These are phyloP conservation scores for Nakazawaea wyomingensis DNA, from an alignment of 805 yeast genomes.

Conservation along the genomic window DNA sequence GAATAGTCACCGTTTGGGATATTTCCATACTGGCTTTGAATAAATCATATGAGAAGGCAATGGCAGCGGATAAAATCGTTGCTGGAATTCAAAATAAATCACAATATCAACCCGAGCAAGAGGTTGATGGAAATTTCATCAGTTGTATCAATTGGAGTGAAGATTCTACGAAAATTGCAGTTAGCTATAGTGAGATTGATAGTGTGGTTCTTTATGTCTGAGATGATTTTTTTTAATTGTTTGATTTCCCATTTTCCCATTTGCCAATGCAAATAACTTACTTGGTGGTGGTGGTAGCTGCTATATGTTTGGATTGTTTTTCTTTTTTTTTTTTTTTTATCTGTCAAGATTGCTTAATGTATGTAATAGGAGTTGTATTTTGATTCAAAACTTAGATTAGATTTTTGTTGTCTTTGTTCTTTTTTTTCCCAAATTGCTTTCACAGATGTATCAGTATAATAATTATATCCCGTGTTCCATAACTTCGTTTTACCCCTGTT, in stretches of 20 bases:
- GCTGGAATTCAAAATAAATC: constrained; percentile 4
- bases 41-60: neutral
- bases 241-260: neutral
- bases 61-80: neutral
- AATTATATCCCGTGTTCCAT: too few species aligned
- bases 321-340: too few species aligned
- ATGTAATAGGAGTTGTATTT: neutral
- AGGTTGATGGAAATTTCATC: constrained; percentile 14
- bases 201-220: constrained; percentile 17
- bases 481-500: too few species aligned
- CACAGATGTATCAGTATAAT: neutral
- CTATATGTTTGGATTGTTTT: too few species aligned
- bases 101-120: constrained; percentile 21
- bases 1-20: constrained; percentile 52
- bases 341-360: too few species aligned
- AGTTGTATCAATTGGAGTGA: constrained; percentile 22
- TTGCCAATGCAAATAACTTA: too few species aligned
- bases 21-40: constrained; percentile 18
- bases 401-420: neutral
- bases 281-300: too few species aligned
- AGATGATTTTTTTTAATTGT: neutral
- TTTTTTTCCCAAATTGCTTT: neutral
- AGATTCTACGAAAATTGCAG: constrained; percentile 20
- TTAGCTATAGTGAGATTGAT: constrained; percentile 21
- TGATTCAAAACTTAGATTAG: neutral